phyloP scores from a whole-genome alignment of 2,329 filamentous ascomycete species.

The Pseudogymnoascus sp. region DNA sequence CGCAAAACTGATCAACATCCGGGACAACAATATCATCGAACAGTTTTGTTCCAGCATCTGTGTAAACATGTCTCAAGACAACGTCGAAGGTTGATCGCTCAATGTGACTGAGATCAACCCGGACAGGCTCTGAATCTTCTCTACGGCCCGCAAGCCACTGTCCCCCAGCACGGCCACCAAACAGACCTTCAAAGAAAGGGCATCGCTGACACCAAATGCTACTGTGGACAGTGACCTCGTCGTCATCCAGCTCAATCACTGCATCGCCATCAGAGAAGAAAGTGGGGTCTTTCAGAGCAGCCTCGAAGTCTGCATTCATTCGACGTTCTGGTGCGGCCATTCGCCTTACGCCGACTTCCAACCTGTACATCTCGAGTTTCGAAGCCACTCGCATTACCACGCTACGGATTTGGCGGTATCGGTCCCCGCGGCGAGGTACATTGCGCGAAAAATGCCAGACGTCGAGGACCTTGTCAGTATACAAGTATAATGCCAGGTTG shows the following conservation, averaged over 20 bases:
- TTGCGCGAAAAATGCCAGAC: slow-evolving; percentile 72
- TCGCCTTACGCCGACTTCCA: slow-evolving; percentile 70
- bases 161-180: slow-evolving; percentile 77
- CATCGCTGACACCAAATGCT: slow-evolving; percentile 72
- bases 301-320: slow-evolving; percentile 60
- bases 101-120: slow-evolving; percentile 77
- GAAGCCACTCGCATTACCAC: slow-evolving; percentile 85
- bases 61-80: slow-evolving; percentile 74
- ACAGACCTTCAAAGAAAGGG: slow-evolving; percentile 86
- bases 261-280: slow-evolving; percentile 79
- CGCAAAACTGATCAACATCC: slow-evolving; percentile 74
- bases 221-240: slow-evolving; percentile 67
- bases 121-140: slow-evolving; percentile 43
- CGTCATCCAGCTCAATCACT: slow-evolving; percentile 66
- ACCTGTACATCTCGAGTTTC: slow-evolving; percentile 56
- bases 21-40: slow-evolving; percentile 68
- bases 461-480: slow-evolving; percentile 71
- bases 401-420: slow-evolving; percentile 69
- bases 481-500: slow-evolving; percentile 71
- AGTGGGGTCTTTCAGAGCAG: slow-evolving; percentile 55
- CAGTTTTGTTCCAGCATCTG: slow-evolving; percentile 69
- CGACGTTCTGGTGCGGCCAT: slow-evolving; percentile 58
- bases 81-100: slow-evolving; percentile 63
- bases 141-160: slow-evolving; percentile 71
- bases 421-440: slow-evolving; percentile 54